Conservation (phyloP, 2,329 filamentous ascomycete species). For the Lachnellula arida region DNA sequence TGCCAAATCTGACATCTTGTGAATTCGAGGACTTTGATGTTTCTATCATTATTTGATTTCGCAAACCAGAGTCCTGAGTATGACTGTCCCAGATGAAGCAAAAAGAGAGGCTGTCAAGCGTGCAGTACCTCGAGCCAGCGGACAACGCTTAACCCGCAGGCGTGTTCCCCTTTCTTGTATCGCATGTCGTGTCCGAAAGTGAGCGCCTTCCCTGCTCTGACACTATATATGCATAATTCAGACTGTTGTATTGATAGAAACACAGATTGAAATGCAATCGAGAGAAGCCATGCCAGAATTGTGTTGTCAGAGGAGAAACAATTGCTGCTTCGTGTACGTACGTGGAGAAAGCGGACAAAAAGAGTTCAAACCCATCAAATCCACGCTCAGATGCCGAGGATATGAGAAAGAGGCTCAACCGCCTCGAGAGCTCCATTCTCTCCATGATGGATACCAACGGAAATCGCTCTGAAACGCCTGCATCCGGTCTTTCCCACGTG, state of each 20-base stretch:
- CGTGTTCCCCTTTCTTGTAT: constrained; percentile 19
- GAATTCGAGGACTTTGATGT: too few relatives aligned
- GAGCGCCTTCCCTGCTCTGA: background rate
- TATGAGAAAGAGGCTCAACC: constrained; percentile 49
- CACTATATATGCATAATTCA: background rate
- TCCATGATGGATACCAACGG: constrained; percentile 39
- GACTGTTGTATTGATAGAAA: background rate
- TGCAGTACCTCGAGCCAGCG: constrained; percentile 9
- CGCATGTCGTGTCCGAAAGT: constrained; percentile 20
- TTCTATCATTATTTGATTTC: too few relatives aligned
- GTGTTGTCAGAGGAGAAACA: constrained; percentile 43
- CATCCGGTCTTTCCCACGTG: background rate
- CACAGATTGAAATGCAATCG: constrained; percentile 48
- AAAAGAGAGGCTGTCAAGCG: constrained; percentile 1
- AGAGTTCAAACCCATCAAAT: constrained; percentile 21
- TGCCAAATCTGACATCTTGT: too few relatives aligned
- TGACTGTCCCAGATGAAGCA: background rate
- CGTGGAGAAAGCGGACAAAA: constrained; percentile 43
- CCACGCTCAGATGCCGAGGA: constrained; percentile 32
- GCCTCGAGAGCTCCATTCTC: constrained; percentile 52
- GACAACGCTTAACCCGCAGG: constrained; percentile 13
- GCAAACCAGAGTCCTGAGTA: background rate
- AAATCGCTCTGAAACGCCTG: background rate
- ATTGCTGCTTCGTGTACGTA: constrained; percentile 40
- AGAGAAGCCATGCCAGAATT: constrained; percentile 47